Conservation (phyloP, 257 asterid genomes). For the Orobanche coerulescens region DNA sequence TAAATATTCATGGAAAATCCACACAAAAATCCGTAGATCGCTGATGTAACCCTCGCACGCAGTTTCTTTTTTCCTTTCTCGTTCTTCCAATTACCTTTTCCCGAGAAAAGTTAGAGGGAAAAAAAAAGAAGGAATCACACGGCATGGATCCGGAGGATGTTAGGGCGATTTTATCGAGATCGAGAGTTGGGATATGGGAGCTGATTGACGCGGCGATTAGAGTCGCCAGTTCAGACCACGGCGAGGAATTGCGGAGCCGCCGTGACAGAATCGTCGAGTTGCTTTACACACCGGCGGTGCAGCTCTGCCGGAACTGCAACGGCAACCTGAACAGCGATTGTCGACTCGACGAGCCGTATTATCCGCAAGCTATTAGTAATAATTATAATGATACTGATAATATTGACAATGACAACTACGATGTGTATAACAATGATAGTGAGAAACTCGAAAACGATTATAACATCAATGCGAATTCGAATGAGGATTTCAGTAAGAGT, state of each 20-base stretch:
- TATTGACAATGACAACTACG: slow-evolving; percentile 6
- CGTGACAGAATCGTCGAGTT: slow-evolving; percentile 56
- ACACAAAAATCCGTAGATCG: slow-evolving; percentile 6
- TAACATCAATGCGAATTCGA: slow-evolving; percentile 5
- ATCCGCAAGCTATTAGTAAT: slow-evolving; percentile 18
- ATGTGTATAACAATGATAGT: neutral
- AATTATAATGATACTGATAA: slow-evolving; percentile 16
- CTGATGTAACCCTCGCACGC: slow-evolving; percentile 23
- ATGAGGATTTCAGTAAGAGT: slow-evolving; percentile 36
- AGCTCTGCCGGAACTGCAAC: slow-evolving; percentile 41
- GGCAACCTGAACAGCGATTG: slow-evolving; percentile 23
- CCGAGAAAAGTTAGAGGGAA: neutral
- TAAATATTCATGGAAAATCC: no score
- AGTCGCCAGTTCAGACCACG: slow-evolving; percentile 51
- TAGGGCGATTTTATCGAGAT: slow-evolving; percentile 45
- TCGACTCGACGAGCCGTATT: slow-evolving; percentile 27
- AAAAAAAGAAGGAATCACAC: neutral
- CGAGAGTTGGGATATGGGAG: slow-evolving; percentile 58
- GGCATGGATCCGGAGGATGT: slow-evolving; percentile 62
- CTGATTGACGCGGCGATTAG: slow-evolving; percentile 58
- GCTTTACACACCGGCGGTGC: slow-evolving; percentile 41
- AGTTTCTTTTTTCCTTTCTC: neutral
- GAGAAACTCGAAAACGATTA: slow-evolving; percentile 1
- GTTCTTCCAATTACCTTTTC: neutral
- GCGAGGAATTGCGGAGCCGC: slow-evolving; percentile 50